Conservation (phyloP, 1,284 basidiomycete genomes). For the Irpex sp. region DNA sequence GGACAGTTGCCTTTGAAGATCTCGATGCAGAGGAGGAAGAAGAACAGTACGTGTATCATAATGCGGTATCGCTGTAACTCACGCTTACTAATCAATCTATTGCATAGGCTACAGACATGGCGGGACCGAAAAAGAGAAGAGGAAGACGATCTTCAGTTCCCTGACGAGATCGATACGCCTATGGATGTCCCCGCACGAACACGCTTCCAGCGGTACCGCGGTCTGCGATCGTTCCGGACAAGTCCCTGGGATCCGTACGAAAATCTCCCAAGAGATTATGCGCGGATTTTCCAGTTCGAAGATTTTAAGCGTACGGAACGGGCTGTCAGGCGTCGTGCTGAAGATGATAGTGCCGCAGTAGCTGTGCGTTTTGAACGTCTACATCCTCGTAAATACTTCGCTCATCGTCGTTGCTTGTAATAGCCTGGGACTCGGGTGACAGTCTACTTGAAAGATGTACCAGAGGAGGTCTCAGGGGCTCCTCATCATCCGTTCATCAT, state of each 20-base stretch:
- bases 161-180: slow-evolving; percentile 98
- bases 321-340: slow-evolving; percentile 63
- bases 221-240: slow-evolving; percentile 89
- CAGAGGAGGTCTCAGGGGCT: slow-evolving; percentile 42
- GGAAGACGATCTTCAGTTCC: slow-evolving; percentile 81
- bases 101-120: slow-evolving; percentile 64
- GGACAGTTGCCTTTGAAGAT: slow-evolving; percentile 65
- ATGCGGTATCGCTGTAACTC: not conserved
- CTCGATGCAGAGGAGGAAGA: slow-evolving; percentile 83
- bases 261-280: slow-evolving; percentile 93
- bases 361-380: slow-evolving; percentile 46
- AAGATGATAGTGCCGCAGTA: slow-evolving; percentile 54
- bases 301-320: slow-evolving; percentile 88
- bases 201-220: slow-evolving; percentile 93
- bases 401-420: not conserved
- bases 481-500: slow-evolving; percentile 59
- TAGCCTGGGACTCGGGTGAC: slow-evolving; percentile 82
- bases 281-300: slow-evolving; percentile 95
- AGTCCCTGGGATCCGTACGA: slow-evolving; percentile 98
- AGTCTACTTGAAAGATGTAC: slow-evolving; percentile 70
- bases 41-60: slow-evolving; percentile 55
- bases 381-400: not conserved
- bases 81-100: not conserved
- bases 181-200: slow-evolving; percentile 78
- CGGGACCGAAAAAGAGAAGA: slow-evolving; percentile 66